Evolutionary conservation across 768 basidiomycete species (phyloP), one percentile per base, ranked within the genome.

Genomic region (Leucocoprinus birnbaumii): DNA sequence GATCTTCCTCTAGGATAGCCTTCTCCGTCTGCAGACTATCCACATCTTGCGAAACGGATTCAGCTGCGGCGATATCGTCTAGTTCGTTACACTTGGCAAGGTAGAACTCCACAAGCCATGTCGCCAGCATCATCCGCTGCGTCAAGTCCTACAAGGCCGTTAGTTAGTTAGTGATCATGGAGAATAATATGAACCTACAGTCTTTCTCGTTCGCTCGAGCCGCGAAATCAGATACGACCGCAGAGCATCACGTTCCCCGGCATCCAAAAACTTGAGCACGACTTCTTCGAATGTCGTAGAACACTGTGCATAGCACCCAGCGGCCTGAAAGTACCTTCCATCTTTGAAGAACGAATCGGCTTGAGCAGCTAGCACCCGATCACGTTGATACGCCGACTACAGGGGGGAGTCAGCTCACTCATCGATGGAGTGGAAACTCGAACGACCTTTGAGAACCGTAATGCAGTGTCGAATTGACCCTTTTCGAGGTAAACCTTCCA

Each of bases 91-190:
- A 94, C 74, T 97, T 98, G 70, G 90, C 90, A 14, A 99, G 83
- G 66, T 94, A 98, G 60, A 98, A 93, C 69, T 99, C 97, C 26
- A 97, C 88, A 11, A 99, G 84, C 97, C 97, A 99, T 0, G 94
- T 98, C 16, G 97, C 95, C 18, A 99, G 74, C 86, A 98, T 94
- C 88, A 94, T 94, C 38, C 97, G 82, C 67, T 98, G 95, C 0
- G 93, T 94, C 37, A 89, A 61, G 63, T 97, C 94, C 95, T 98
- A 51, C 21, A 50, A 16, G 38, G 27, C 3, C 19, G 11, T 48
- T 10, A 54, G 27, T 14, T 9, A 19, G 51, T n/a, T n/a, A n/a
- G n/a, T n/a, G 22, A 35, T 2, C 34, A 25, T 2, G 44, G 48
- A 45, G 27, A 37, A 35, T 41, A 42, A 26, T 26, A 42, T 10